Conservation (phyloP, 1,284 basidiomycete species). For the Thelephora terrestris region DNA sequence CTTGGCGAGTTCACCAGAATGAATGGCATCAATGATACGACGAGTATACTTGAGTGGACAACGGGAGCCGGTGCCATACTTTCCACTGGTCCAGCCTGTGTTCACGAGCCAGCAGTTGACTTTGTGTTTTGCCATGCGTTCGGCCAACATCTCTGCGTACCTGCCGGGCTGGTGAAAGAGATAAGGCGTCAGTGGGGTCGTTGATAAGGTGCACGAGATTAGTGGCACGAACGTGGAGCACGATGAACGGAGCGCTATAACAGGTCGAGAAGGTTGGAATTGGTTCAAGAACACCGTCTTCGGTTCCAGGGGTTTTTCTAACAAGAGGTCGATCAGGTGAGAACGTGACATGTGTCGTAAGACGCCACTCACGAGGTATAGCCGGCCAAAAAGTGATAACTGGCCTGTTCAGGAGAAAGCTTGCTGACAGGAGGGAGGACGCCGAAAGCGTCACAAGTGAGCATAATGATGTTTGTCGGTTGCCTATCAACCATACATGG, state of each 20-base stretch:
- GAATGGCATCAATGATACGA: constrained; percentile 93
- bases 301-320: constrained; percentile 92
- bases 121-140: constrained; percentile 86
- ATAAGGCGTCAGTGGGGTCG: constrained; percentile 12
- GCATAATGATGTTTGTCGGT: constrained; percentile 95
- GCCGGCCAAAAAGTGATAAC: constrained; percentile 95
- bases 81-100: constrained; percentile 97
- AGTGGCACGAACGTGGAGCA: constrained; percentile 65
- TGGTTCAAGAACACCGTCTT: constrained; percentile 96
- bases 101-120: constrained; percentile 99
- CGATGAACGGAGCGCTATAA: constrained; percentile 98
- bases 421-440: constrained; percentile 94
- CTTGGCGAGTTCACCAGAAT: constrained; percentile 84
- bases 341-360: constrained; percentile 1
- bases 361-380: constrained; percentile 73
- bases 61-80: constrained; percentile 85
- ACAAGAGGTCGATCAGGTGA: not conserved
- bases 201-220: constrained; percentile 1
- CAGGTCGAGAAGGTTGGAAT: constrained; percentile 99
- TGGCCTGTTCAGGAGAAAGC: constrained; percentile 89
- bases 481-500: constrained; percentile 81
- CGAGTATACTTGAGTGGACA: constrained; percentile 96
- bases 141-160: constrained; percentile 96
- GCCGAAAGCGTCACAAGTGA: constrained; percentile 97
- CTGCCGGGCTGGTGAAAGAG: constrained; percentile 65